Evolutionary conservation across 2,329 filamentous ascomycete genomes (phyloP).

Genomic region (Rhynchosporium secalis): DNA sequence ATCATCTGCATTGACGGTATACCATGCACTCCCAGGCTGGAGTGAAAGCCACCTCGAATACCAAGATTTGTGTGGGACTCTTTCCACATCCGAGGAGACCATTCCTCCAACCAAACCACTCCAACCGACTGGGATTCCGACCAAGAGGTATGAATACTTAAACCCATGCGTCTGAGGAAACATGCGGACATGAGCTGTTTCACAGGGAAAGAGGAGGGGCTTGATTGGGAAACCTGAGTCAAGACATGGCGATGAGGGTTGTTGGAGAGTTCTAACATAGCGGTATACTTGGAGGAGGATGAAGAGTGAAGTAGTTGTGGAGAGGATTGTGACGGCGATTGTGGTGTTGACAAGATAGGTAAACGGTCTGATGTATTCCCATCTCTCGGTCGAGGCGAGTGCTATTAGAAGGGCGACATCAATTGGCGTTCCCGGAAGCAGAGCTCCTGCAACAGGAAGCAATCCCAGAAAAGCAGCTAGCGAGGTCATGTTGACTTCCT

Average conservation of each 20-base stretch:
- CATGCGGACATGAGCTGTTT: constrained; percentile 64
- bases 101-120: constrained; percentile 55
- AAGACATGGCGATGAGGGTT: constrained; percentile 11
- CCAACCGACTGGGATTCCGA: constrained; percentile 67
- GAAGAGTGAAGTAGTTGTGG: constrained; percentile 16
- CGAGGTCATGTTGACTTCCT: background rate
- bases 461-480: constrained; percentile 9
- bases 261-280: constrained; percentile 26
- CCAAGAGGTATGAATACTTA: constrained; percentile 68
- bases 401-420: constrained; percentile 17
- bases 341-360: constrained; percentile 18
- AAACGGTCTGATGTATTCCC: constrained; percentile 14
- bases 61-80: constrained; percentile 32
- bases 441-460: constrained; percentile 5
- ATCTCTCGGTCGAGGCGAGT: constrained; percentile 19
- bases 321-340: constrained; percentile 19
- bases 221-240: constrained; percentile 23
- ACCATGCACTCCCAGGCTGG: constrained; percentile 45
- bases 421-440: background rate
- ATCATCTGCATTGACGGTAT: constrained; percentile 58
- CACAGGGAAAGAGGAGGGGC: constrained; percentile 63
- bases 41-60: constrained; percentile 38
- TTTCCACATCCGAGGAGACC: constrained; percentile 49
- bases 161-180: constrained; percentile 69
- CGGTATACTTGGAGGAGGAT: constrained; percentile 27